phyloP scores from a whole-genome alignment of 495 filamentous ascomycete genomes.

The Baudoinia panamericana region DNA sequence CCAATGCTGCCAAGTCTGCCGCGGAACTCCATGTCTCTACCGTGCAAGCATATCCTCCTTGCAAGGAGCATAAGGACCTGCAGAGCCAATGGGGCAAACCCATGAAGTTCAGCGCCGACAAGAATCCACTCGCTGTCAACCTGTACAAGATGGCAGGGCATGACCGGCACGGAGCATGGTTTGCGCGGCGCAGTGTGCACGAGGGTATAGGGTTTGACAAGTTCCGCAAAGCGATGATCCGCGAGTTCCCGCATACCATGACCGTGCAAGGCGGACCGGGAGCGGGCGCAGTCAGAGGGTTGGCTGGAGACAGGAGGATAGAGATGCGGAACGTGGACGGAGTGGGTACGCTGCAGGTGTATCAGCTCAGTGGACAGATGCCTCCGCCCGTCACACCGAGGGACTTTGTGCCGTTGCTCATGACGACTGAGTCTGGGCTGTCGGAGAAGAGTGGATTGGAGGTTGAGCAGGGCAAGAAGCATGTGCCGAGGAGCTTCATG shows the following conservation, averaged over 20 bases:
- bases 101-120: constrained; percentile 51
- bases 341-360: constrained; percentile 53
- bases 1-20: constrained; percentile 31
- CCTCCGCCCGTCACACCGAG: constrained; percentile 75
- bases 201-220: constrained; percentile 57
- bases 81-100: constrained; percentile 79
- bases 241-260: constrained; percentile 54
- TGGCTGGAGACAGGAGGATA: constrained; percentile 64
- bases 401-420: constrained; percentile 70
- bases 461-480: constrained; percentile 10
- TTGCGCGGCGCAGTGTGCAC: constrained; percentile 74
- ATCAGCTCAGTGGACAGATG: constrained; percentile 76
- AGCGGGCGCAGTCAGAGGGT: constrained; percentile 63
- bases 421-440: constrained; percentile 40
- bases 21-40: constrained; percentile 40
- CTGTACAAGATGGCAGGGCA: constrained; percentile 68
- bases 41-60: constrained; percentile 38
- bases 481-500: constrained; percentile 55
- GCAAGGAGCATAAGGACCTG: constrained; percentile 37
- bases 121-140: constrained; percentile 62
- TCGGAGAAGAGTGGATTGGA: constrained; percentile 20
- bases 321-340: constrained; percentile 43
- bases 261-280: constrained; percentile 45
- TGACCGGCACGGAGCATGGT: constrained; percentile 82
- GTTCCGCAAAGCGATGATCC: constrained; percentile 48